Evolutionary conservation across 192 early-diverging fungal genomes (phyloP).

Genomic region (Funneliformis geosporum): DNA sequence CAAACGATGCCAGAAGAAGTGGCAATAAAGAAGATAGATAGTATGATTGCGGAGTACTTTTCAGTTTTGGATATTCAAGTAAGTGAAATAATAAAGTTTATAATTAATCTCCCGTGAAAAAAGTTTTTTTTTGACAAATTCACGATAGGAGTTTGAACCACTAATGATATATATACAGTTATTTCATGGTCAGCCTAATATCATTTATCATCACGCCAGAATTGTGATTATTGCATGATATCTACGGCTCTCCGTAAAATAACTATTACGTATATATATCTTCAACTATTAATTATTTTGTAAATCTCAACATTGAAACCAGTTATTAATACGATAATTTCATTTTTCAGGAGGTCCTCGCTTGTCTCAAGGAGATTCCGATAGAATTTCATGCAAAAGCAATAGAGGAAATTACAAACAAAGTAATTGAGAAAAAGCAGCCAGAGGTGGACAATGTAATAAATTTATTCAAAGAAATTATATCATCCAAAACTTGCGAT

Average conservation of each 20-base stretch:
- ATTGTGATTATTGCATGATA: too few relatives aligned
- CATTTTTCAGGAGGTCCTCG: constrained; percentile 61
- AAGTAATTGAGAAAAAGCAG: constrained; percentile 54
- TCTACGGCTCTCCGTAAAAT: too few relatives aligned
- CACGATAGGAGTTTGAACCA: too few relatives aligned
- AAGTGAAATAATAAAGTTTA: constrained; percentile 49
- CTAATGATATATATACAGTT: too few relatives aligned
- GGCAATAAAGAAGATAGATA: constrained; percentile 34
- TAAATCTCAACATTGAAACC: background rate
- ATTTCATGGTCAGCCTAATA: too few relatives aligned
- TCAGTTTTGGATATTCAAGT: constrained; percentile 25
- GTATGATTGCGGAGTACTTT: constrained; percentile 38
- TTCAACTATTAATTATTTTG: background rate
- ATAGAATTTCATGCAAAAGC: constrained; percentile 32
- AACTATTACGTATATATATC: constrained; percentile 34
- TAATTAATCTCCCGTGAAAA: background rate
- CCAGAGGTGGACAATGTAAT: constrained; percentile 55
- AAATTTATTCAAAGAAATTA: constrained; percentile 58
- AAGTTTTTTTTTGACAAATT: too few relatives aligned
- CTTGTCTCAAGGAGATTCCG: constrained; percentile 66
- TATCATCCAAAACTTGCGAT: constrained; percentile 46
- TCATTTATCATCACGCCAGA: too few relatives aligned
- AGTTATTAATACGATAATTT: constrained; percentile 51
- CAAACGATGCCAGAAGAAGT: constrained; percentile 37
- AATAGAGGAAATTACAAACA: constrained; percentile 38